Conservation (phyloP, 2,329 filamentous ascomycete genomes). For the Xylariaceae sp. region DNA sequence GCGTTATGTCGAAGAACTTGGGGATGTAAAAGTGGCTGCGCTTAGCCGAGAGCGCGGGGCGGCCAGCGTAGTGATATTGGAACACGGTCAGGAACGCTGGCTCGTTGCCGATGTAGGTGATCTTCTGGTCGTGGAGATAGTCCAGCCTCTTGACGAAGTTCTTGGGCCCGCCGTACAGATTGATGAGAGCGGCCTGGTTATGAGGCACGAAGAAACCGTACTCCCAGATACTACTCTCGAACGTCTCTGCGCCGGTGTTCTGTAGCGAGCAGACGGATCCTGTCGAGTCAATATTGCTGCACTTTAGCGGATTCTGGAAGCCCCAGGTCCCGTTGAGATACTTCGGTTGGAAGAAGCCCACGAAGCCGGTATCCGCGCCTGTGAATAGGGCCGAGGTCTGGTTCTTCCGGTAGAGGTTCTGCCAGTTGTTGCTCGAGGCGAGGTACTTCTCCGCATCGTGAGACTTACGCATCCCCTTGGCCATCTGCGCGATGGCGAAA, state of each 20-base stretch:
- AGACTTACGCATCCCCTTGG: constrained; percentile 48
- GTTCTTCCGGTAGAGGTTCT: constrained; percentile 57
- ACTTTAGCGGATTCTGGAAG: constrained; percentile 61
- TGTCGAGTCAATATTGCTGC: constrained; percentile 44
- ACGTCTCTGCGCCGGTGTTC: constrained; percentile 60
- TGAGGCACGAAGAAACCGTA: constrained; percentile 62
- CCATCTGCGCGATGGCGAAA: constrained; percentile 61
- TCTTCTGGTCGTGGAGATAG: constrained; percentile 58
- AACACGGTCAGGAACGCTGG: constrained; percentile 44
- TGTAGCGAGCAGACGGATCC: constrained; percentile 54
- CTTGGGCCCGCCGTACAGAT: constrained; percentile 53
- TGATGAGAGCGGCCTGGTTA: constrained; percentile 48
- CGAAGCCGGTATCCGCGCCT: constrained; percentile 57
- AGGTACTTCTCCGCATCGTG: constrained; percentile 56
- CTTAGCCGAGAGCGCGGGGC: constrained; percentile 49
- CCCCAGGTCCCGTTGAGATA: constrained; percentile 64
- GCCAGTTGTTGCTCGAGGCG: constrained; percentile 58
- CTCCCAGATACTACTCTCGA: constrained; percentile 66
- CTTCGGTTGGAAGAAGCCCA: constrained; percentile 65
- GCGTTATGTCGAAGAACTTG: constrained; percentile 52
- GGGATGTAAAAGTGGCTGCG: constrained; percentile 62
- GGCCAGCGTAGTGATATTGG: constrained; percentile 64
- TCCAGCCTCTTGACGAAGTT: constrained; percentile 54
- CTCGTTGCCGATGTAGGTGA: constrained; percentile 62
- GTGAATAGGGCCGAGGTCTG: constrained; percentile 50